phyloP scores from a whole-genome alignment of 805 yeast species.

The Zygosaccharomyces kombuchaensis region DNA sequence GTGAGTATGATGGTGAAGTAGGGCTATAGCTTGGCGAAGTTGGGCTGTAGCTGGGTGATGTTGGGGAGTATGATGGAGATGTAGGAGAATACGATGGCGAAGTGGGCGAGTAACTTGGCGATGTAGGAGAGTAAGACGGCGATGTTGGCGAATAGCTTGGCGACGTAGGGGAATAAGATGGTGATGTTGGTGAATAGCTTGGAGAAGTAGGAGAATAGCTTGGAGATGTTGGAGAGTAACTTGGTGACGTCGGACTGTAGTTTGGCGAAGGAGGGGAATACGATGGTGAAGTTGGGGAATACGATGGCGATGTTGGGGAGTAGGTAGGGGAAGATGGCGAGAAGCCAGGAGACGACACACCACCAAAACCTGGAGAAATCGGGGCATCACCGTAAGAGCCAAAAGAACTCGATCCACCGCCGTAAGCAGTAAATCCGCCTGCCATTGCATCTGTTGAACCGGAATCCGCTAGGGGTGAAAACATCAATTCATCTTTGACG shows the following conservation, averaged over 20 bases:
- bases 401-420: conserved; percentile 53
- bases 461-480: conserved; percentile 89
- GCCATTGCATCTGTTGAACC: conserved; percentile 69
- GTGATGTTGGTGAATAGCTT: conserved; percentile 65
- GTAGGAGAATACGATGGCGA: conserved; percentile 55
- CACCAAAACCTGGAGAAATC: conserved; percentile 54
- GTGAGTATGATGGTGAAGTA: conserved; percentile 58
- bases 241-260: conserved; percentile 76
- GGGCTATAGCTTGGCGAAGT: conserved; percentile 66
- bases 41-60: conserved; percentile 50
- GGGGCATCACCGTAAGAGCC: conserved; percentile 49
- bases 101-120: conserved; percentile 57
- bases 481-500: conserved; percentile 68
- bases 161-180: conserved; percentile 63
- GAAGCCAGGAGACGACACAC: conserved; percentile 63
- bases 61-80: conserved; percentile 51
- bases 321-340: conserved; percentile 74
- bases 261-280: conserved; percentile 71
- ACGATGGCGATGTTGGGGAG: conserved; percentile 77
- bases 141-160: conserved; percentile 76
- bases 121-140: conserved; percentile 54
- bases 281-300: conserved; percentile 74
- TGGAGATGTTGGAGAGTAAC: conserved; percentile 75
- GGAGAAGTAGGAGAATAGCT: conserved; percentile 62
- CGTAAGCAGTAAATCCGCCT: conserved; percentile 85